phyloP scores from a whole-genome alignment of 257 asterid genomes.

The Solanum megistacrolobum region DNA sequence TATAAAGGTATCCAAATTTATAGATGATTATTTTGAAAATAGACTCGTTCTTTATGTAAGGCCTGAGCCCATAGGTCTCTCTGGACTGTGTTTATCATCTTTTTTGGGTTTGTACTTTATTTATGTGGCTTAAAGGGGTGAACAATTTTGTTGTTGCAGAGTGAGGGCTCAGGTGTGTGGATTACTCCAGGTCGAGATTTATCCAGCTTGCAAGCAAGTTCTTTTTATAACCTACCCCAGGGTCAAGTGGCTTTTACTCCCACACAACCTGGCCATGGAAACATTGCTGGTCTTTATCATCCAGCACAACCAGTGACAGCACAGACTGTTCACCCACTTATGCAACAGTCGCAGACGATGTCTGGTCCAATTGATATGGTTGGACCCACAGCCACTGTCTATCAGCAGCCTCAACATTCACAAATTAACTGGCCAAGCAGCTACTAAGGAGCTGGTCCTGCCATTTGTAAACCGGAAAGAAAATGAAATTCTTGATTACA shows the following conservation, averaged over 20 bases:
- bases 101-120: background rate
- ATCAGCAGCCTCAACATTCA: constrained; percentile 85
- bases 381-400: constrained; percentile 48
- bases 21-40: background rate
- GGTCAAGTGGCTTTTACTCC: constrained; percentile 75
- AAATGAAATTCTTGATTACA: constrained; percentile 13
- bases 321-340: constrained; percentile 53
- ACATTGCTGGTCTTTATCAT: constrained; percentile 66
- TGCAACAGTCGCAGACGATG: constrained; percentile 76
- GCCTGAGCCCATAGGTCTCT: background rate
- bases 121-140: background rate
- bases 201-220: constrained; percentile 60
- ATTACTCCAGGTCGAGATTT: constrained; percentile 59
- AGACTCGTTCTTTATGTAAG: background rate
- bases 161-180: constrained; percentile 78
- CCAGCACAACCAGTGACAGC: constrained; percentile 65
- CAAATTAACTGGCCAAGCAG: constrained; percentile 81
- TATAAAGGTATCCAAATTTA: background rate
- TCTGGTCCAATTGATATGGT: constrained; percentile 66
- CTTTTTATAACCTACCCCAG: constrained; percentile 73
- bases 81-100: background rate
- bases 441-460: constrained; percentile 31
- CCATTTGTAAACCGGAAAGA: constrained; percentile 14
- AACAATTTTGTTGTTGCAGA: constrained; percentile 30
- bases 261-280: constrained; percentile 64